Percentiles rank a stretch among this genome's conserved stretches.
These are phyloP conservation scores for Fusarium setosum DNA, from an alignment of 2,329 filamentous ascomycete genomes.

Conservation along the genomic window DNA sequence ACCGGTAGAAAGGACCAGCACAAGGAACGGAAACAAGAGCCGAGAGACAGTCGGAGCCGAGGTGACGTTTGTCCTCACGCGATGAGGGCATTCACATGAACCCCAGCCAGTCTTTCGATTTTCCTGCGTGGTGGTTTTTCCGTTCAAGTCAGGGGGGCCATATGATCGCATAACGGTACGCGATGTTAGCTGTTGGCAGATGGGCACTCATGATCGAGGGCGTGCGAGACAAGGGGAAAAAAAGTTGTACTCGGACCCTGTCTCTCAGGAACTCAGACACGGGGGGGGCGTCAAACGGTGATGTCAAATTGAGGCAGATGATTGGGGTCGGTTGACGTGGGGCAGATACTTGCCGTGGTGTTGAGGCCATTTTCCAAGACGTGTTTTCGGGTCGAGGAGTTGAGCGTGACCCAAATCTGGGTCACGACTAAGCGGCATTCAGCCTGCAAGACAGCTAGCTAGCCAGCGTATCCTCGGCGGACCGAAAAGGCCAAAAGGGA, in stretches of 20 bases:
- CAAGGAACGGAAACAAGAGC: background rate
- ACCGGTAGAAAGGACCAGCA: constrained; percentile 9
- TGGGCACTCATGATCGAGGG: constrained; percentile 22
- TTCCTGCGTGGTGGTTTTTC: constrained; percentile 15
- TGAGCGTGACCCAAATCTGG: constrained; percentile 31
- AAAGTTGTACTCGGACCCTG: constrained; percentile 37
- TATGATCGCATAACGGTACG: constrained; percentile 5
- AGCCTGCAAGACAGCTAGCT: constrained; percentile 12
- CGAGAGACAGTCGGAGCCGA: constrained; percentile 18
- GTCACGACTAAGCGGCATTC: constrained; percentile 25
- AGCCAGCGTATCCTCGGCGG: background rate
- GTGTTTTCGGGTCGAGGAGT: constrained; percentile 4
- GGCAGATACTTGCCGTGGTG: constrained; percentile 25
- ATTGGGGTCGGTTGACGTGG: constrained; percentile 38
- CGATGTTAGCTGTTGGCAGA: constrained; percentile 5
- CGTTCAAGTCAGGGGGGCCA: constrained; percentile 15
- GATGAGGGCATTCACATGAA: constrained; percentile 42
- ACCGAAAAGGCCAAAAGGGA: background rate
- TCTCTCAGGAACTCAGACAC: background rate
- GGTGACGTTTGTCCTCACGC: constrained; percentile 24
- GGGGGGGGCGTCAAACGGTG: background rate
- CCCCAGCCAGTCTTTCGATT: background rate
- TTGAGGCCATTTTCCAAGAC: constrained; percentile 7
- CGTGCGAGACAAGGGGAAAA: constrained; percentile 20
- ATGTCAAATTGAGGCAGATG: constrained; percentile 41